A percentile compares a stretch with the other conserved stretches of the same genome.
Conservation (phyloP, 768 basidiomycete genomes). For the Rhodotorula babjevae region DNA sequence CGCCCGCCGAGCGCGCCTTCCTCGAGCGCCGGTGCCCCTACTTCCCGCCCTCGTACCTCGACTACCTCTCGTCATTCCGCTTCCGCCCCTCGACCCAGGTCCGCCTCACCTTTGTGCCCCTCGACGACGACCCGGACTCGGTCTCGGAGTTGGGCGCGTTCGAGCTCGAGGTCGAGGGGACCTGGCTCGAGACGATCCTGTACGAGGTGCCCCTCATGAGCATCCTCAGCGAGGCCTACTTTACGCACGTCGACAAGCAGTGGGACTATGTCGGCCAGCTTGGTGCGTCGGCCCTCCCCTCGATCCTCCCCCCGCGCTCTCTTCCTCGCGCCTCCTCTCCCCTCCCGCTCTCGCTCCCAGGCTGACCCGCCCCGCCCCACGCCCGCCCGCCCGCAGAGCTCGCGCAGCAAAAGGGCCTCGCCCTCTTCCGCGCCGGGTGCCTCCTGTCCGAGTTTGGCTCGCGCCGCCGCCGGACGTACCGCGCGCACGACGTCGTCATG, state of each 20-base stretch:
- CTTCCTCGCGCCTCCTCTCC: neutral
- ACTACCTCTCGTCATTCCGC: conserved; percentile 56
- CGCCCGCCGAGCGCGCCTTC: conserved; percentile 60
- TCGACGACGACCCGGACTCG: conserved; percentile 55
- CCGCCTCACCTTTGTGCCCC: conserved; percentile 62
- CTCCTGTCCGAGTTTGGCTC: conserved; percentile 82
- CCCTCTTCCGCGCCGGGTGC: conserved; percentile 62
- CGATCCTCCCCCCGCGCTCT: too few species aligned
- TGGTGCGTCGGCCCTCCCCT: too few species aligned
- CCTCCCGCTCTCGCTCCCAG: too few species aligned
- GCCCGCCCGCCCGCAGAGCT: conserved; percentile 52
- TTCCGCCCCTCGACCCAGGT: conserved; percentile 45
- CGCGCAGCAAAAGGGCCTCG: conserved; percentile 67
- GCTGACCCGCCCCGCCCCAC: neutral
- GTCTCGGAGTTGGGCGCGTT: conserved; percentile 57
- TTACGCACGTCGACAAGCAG: conserved; percentile 65
- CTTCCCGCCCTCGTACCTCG: conserved; percentile 66
- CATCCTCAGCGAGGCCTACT: conserved; percentile 82
- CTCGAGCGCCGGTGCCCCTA: conserved; percentile 67
- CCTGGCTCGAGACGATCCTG: conserved; percentile 77
- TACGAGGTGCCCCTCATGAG: conserved; percentile 96
- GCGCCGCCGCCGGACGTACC: conserved; percentile 67
- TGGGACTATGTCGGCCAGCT: conserved; percentile 81
- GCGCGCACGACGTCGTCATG: conserved; percentile 72
- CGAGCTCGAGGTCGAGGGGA: conserved; percentile 67